Conservation (phyloP, 2,329 filamentous ascomycete species). For the Thermomyces lanuginosus region DNA sequence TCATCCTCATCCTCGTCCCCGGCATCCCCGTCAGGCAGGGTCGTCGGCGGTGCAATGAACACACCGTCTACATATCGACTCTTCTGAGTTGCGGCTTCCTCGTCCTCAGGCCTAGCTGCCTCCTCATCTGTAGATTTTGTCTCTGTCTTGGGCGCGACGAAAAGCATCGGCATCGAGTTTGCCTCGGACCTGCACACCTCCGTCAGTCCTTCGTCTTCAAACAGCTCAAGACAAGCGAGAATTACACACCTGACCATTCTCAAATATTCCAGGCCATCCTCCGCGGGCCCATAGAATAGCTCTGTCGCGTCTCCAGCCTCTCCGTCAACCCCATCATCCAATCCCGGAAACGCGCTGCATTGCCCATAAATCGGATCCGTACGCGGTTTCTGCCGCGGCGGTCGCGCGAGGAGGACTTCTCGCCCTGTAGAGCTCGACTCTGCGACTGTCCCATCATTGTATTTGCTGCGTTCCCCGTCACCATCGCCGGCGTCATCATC, state of each 20-base stretch:
- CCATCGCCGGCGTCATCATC: conserved; percentile 10
- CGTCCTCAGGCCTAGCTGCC: too few relatives aligned
- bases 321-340: conserved; percentile 35
- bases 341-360: conserved; percentile 52
- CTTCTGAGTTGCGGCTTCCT: too few relatives aligned
- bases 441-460: conserved; percentile 1
- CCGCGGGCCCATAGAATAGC: conserved; percentile 50
- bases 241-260: conserved; percentile 50
- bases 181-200: conserved; percentile 50
- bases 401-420: too few relatives aligned
- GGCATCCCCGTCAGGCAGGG: neutral
- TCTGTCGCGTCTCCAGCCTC: too few relatives aligned
- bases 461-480: neutral
- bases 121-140: conserved; percentile 9
- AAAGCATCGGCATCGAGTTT: conserved; percentile 52
- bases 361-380: conserved; percentile 54
- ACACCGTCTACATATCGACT: conserved; percentile 5
- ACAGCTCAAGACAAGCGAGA: conserved; percentile 3
- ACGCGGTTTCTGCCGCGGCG: conserved; percentile 25
- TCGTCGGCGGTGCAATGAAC: conserved; percentile 2
- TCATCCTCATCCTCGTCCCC: conserved; percentile 17
- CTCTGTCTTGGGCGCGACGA: conserved; percentile 44
- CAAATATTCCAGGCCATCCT: conserved; percentile 54
- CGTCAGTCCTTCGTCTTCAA: conserved; percentile 12
- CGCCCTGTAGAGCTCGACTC: conserved; percentile 1